phyloP scores from a whole-genome alignment of 2,329 filamentous ascomycete genomes.

The Tricladium varicosporioides region DNA sequence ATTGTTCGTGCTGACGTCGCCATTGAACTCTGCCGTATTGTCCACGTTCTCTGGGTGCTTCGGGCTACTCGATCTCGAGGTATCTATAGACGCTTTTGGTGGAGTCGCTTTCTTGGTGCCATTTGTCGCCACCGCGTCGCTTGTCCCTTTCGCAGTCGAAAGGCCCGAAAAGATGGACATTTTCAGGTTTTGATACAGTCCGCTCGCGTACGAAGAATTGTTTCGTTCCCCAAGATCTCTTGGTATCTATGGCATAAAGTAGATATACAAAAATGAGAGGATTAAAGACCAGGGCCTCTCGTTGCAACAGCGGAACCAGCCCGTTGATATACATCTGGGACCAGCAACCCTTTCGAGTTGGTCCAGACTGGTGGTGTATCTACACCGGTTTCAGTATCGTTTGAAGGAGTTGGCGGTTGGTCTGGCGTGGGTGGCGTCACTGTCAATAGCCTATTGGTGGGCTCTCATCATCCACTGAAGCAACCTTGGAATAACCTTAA shows the following conservation, averaged over 20 bases:
- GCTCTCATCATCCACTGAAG: not conserved
- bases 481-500: not conserved
- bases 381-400: constrained; percentile 4
- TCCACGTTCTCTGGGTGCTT: constrained; percentile 13
- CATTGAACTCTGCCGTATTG: constrained; percentile 50
- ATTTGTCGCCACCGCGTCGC: too few relatives aligned
- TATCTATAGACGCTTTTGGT: constrained; percentile 15
- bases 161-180: not conserved
- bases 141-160: too few relatives aligned
- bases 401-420: constrained; percentile 1
- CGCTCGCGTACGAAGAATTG: not conserved
- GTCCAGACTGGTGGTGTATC: not conserved
- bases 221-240: too few relatives aligned
- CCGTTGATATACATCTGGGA: not conserved
- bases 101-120: not conserved
- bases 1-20: constrained; percentile 54
- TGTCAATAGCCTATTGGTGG: not conserved
- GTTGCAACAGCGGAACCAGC: not conserved
- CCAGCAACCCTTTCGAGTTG: not conserved
- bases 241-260: too few relatives aligned
- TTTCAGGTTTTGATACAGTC: not conserved
- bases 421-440: constrained; percentile 1
- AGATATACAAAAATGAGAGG: not conserved
- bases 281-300: not conserved
- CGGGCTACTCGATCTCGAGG: constrained; percentile 3